phyloP scores from a whole-genome alignment of 345 rosid genomes.

The Citrus medica region DNA sequence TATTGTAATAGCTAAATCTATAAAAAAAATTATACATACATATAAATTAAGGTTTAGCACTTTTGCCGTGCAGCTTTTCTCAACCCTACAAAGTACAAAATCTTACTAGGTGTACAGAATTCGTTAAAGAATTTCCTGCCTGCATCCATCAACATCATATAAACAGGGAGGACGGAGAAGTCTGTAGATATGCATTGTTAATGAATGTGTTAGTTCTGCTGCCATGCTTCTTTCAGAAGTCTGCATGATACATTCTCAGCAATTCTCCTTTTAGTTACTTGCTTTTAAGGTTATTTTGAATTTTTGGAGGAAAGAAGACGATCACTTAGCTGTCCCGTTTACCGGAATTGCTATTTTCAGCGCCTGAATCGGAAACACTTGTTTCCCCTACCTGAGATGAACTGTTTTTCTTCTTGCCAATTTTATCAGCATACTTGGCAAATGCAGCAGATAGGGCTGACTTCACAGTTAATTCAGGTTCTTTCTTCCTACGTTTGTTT shows the following conservation, averaged over 20 bases:
- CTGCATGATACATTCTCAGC: not conserved
- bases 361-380: slow-evolving; percentile 17
- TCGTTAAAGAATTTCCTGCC: not conserved
- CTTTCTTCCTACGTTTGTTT: slow-evolving; percentile 50
- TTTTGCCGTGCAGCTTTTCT: no score
- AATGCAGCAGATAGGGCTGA: slow-evolving; percentile 75
- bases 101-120: not conserved
- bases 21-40: no score
- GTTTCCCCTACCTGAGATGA: slow-evolving; percentile 24
- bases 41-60: no score
- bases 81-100: not conserved
- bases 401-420: slow-evolving; percentile 27
- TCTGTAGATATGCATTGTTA: not conserved
- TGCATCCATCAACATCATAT: not conserved
- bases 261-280: not conserved
- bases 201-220: not conserved
- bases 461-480: slow-evolving; percentile 60
- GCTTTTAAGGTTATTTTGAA: no score
- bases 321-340: not conserved
- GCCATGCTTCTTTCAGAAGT: not conserved
- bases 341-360: slow-evolving; percentile 4
- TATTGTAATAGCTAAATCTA: no score
- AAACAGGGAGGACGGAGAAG: not conserved
- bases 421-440: slow-evolving; percentile 51
- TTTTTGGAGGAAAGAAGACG: no score